Percentiles rank a stretch among this genome's conserved stretches.
phyloP scores from a whole-genome alignment of 2,329 filamentous ascomycete species.

The Gnomoniopsis smithogilvyi region DNA sequence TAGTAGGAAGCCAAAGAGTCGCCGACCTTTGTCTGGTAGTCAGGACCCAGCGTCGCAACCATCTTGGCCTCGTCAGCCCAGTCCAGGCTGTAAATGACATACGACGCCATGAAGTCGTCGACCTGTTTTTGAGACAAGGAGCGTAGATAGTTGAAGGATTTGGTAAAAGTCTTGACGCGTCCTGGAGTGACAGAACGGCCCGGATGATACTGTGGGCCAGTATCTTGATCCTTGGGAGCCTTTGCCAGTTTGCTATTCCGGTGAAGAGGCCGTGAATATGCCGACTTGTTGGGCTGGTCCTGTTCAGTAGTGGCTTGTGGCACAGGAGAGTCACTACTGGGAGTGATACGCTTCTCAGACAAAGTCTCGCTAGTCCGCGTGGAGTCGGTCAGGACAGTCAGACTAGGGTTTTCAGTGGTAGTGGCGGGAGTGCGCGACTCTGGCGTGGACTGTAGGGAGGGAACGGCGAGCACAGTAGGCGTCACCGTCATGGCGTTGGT shows the following conservation, averaged over 20 bases:
- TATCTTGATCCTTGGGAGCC: not conserved
- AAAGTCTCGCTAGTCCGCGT: slow-evolving; percentile 32
- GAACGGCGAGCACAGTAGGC: not conserved
- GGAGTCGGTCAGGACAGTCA: slow-evolving; percentile 29
- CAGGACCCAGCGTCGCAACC: slow-evolving; percentile 41
- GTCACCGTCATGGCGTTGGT: not conserved
- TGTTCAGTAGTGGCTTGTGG: slow-evolving; percentile 5
- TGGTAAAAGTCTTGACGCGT: slow-evolving; percentile 46
- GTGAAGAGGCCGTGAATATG: slow-evolving; percentile 3
- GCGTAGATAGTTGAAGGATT: slow-evolving; percentile 46
- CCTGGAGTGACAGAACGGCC: slow-evolving; percentile 44
- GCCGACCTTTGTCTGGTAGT: slow-evolving; percentile 48
- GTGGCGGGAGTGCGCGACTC: slow-evolving; percentile 1
- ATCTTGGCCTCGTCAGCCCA: slow-evolving; percentile 49
- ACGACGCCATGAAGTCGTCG: slow-evolving; percentile 54
- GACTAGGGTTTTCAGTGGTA: not conserved
- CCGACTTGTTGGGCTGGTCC: not conserved
- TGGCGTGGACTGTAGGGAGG: not conserved
- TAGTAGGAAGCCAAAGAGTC: slow-evolving; percentile 51
- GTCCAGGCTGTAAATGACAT: slow-evolving; percentile 54
- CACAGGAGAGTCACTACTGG: not conserved
- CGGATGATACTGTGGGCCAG: slow-evolving; percentile 23
- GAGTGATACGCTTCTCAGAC: slow-evolving; percentile 25
- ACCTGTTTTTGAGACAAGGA: slow-evolving; percentile 48
- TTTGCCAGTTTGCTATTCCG: slow-evolving; percentile 12